Percentiles rank a stretch among this genome's conserved stretches.
Evolutionary conservation across 208 protist genomes (phyloP).

Genomic region (Naegleria lovaniensis): DNA sequence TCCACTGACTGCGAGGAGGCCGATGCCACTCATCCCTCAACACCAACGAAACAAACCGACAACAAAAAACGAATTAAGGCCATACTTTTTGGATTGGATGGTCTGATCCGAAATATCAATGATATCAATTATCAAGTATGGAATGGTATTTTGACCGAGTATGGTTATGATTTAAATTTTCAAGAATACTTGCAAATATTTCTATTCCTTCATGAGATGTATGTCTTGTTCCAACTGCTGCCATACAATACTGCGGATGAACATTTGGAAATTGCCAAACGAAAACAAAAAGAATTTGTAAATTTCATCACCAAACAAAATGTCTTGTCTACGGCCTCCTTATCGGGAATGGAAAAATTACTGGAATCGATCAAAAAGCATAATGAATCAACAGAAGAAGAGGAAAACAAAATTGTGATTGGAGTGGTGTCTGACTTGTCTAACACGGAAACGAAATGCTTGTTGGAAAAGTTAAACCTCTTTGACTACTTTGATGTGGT

Average conservation of each 20-base stretch:
- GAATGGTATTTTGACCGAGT: neutral
- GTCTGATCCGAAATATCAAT: neutral
- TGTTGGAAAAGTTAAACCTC: neutral
- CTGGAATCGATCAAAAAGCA: neutral
- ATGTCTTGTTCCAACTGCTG: neutral
- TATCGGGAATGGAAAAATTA: neutral
- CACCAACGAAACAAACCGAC: neutral
- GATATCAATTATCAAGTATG: neutral
- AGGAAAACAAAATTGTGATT: neutral
- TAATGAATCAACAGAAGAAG: neutral
- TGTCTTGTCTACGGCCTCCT: neutral
- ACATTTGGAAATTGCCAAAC: neutral
- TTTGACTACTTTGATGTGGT: neutral
- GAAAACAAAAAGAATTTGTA: neutral
- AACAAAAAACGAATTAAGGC: neutral
- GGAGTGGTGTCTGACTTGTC: neutral
- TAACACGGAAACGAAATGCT: neutral
- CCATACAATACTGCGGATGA: neutral
- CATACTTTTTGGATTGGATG: neutral
- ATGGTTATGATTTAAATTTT: neutral
- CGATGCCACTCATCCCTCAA: no score
- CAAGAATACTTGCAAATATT: constrained; percentile 4
- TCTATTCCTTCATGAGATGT: neutral
- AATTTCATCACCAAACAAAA: neutral
- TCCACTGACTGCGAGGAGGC: no score